Evolutionary conservation across 1,284 basidiomycete species (phyloP), one percentile per base, ranked within the genome.

Genomic region (Prillingera fragicola): DNA sequence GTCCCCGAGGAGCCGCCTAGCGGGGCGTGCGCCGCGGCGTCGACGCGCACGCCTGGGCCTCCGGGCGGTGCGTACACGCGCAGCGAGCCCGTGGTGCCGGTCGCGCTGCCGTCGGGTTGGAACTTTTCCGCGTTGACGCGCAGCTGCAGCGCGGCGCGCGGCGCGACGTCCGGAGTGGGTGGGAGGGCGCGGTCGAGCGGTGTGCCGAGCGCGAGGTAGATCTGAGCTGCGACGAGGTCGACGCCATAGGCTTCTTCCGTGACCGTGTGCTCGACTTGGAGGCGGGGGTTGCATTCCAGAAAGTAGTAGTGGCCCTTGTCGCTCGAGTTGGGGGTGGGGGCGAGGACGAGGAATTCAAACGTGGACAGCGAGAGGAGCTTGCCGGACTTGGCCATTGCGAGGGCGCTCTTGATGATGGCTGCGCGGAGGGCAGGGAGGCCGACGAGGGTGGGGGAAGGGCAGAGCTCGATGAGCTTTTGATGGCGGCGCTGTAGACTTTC

Each of bases 261-360:
- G 8, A 52, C 50, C 3, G 50, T 52, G 41, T 52, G 50, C 37
- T 52, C 50, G 18, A 52, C 50, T 38, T 52, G 50, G 9, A 52
- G 31, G 22, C 50, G 50, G 1, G 50, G 50, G 43, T 52, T 52
- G 38, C 50, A 52, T 31, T 52, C 50, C 18, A 52, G 50, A 28
- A 52, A 52, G 46, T 43, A 52, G 43, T 29, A 52, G 14, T 36
- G 14, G 15, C 41, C 43, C 2, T 23, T n/a, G n/a, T n/a, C n/a
- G 13, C 4, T 38, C 8, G 24, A 33, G 0, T 25, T 38, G 22
- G 28, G 33, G 1, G 32, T 15, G 1, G 41, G 41, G 8, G 48
- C 34, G 19, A 44, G 18, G 12, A 52, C 44, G 15, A 52, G 50
- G 40, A 52, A 52, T 41, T 52, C 50, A 27, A 52, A 43, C 14